Evolutionary conservation across 495 filamentous ascomycete species (phyloP).

Genomic region (Trypethelium eluteriae): DNA sequence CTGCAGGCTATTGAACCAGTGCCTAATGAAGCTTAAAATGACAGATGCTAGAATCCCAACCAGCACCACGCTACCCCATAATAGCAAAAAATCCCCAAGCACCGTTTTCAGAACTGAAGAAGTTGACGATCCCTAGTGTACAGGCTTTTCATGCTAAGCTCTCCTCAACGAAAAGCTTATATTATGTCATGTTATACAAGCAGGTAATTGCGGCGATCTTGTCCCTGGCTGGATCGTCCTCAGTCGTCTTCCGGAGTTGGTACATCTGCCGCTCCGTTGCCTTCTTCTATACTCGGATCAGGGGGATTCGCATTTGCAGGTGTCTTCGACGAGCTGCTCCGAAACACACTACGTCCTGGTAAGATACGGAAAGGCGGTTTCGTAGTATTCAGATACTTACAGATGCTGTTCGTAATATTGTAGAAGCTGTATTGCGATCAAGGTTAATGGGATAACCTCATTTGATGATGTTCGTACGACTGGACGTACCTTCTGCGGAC

Average conservation of each 20-base stretch:
- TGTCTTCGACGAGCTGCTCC: not conserved
- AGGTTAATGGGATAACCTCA: not conserved
- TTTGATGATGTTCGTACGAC: not conserved
- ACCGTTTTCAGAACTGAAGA: not conserved
- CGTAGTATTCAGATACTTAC: slow-evolving; percentile 24
- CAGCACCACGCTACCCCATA: not conserved
- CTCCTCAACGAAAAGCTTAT: not conserved
- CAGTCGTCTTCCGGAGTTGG: not conserved
- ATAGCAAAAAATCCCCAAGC: not conserved
- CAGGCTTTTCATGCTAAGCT: not conserved
- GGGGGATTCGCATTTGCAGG: not conserved
- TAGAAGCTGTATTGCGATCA: slow-evolving; percentile 26
- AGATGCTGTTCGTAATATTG: slow-evolving; percentile 38
- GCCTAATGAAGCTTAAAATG: not conserved
- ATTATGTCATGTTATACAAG: not conserved
- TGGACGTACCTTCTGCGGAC: slow-evolving; percentile 35
- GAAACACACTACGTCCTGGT: not conserved
- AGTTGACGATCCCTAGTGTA: not conserved
- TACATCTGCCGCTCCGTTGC: not conserved
- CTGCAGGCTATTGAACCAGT: not conserved
- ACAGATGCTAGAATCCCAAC: not conserved
- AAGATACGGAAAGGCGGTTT: not conserved
- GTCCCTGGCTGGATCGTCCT: not conserved
- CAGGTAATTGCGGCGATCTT: not conserved
- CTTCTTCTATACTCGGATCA: not conserved